phyloP scores from a whole-genome alignment of 805 yeast species.

The Metschnikowia drakensbergensis region DNA sequence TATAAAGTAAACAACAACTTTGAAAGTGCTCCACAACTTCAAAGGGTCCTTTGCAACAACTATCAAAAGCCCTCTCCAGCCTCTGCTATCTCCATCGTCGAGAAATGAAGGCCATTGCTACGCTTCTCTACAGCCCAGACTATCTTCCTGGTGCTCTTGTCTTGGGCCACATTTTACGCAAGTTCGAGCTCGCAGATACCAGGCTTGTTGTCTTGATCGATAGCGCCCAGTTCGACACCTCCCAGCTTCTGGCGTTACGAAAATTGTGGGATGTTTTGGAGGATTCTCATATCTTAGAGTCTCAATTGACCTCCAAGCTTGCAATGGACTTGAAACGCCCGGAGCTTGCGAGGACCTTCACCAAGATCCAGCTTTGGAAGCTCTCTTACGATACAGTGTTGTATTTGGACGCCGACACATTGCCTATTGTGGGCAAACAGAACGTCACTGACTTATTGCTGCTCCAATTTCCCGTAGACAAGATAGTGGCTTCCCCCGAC shows the following conservation, averaged over 20 bases:
- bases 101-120: slow-evolving; percentile 17
- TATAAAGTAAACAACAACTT: too few species aligned
- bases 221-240: slow-evolving; percentile 20
- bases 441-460: slow-evolving; percentile 26
- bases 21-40: too few species aligned
- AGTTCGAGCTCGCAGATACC: slow-evolving; percentile 9
- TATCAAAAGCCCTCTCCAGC: background rate
- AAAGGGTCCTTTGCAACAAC: too few species aligned
- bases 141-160: slow-evolving; percentile 59
- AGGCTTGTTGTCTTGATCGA: slow-evolving; percentile 35
- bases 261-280: slow-evolving; percentile 29
- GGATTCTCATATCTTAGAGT: slow-evolving; percentile 25
- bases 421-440: slow-evolving; percentile 17
- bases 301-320: slow-evolving; percentile 26
- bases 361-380: slow-evolving; percentile 19
- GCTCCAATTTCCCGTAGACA: slow-evolving; percentile 14
- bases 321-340: slow-evolving; percentile 28
- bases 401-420: slow-evolving; percentile 20
- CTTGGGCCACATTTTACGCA: slow-evolving; percentile 35
- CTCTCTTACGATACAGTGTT: slow-evolving; percentile 19
- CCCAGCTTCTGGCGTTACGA: slow-evolving; percentile 27
- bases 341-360: slow-evolving; percentile 17
- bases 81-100: background rate
- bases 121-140: slow-evolving; percentile 41
- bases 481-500: slow-evolving; percentile 20